These are phyloP conservation scores for Boletus rubroflammeus DNA, from an alignment of 768 basidiomycete genomes.

Conservation along the genomic window DNA sequence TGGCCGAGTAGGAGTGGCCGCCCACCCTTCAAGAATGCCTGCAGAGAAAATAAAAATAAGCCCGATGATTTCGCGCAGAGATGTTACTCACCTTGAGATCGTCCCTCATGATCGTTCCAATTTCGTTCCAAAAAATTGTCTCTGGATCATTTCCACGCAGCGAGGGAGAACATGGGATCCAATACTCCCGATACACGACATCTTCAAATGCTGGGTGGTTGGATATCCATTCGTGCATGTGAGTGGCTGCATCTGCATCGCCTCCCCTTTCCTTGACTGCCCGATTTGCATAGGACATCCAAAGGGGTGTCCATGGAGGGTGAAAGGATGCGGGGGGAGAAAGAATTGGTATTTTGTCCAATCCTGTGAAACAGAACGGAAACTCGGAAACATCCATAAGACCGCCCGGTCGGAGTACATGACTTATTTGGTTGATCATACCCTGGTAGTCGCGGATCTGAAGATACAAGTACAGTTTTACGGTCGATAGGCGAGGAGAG, in stretches of 20 bases:
- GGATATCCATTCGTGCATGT: slow-evolving; percentile 52
- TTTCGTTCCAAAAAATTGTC: slow-evolving; percentile 36
- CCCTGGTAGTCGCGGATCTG: slow-evolving; percentile 67
- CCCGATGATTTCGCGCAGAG: neutral
- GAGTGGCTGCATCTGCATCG: slow-evolving; percentile 56
- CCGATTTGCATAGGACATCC: slow-evolving; percentile 51
- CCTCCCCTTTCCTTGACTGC: slow-evolving; percentile 60
- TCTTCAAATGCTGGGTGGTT: slow-evolving; percentile 57
- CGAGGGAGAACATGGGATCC: slow-evolving; percentile 60
- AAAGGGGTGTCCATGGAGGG: slow-evolving; percentile 59
- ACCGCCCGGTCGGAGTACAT: slow-evolving; percentile 67
- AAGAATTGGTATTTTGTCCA: slow-evolving; percentile 43
- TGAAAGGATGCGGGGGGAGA: slow-evolving; percentile 40
- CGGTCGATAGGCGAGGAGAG: slow-evolving; percentile 4
- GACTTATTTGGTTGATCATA: slow-evolving; percentile 63
- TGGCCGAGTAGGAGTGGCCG: slow-evolving; percentile 65
- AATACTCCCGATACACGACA: slow-evolving; percentile 54
- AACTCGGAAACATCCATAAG: slow-evolving; percentile 65
- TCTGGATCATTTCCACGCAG: slow-evolving; percentile 21
- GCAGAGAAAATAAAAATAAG: neutral
- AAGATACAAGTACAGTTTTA: slow-evolving; percentile 14
- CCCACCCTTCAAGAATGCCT: slow-evolving; percentile 65
- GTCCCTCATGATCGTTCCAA: slow-evolving; percentile 50
- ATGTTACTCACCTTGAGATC: slow-evolving; percentile 48
- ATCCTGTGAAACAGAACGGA: slow-evolving; percentile 62